Percentiles rank a stretch among this genome's conserved stretches.
Evolutionary conservation across 805 yeast species (phyloP).

Genomic region (Candida anglica): DNA sequence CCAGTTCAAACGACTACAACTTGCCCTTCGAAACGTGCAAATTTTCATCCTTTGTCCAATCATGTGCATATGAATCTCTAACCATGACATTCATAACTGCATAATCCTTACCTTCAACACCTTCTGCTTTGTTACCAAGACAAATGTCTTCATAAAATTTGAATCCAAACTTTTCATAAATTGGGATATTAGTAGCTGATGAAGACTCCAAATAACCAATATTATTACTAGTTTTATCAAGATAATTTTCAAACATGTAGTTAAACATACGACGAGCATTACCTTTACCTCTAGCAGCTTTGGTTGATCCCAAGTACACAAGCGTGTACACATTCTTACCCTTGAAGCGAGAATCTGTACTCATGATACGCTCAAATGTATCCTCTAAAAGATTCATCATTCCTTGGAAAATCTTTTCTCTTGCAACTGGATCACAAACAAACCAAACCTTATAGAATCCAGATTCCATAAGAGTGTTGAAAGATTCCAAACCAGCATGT

Average conservation of each 20-base stretch:
- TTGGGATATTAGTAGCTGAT: constrained; percentile 43
- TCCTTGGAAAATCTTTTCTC: constrained; percentile 45
- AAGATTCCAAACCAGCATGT: constrained; percentile 38
- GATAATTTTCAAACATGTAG: constrained; percentile 41
- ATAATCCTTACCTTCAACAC: constrained; percentile 34
- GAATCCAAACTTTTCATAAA: constrained; percentile 50
- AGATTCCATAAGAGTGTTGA: constrained; percentile 44
- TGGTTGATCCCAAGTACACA: constrained; percentile 43
- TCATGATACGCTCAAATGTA: constrained; percentile 39
- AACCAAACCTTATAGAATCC: constrained; percentile 53
- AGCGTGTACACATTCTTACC: constrained; percentile 38
- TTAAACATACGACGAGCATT: constrained; percentile 49
- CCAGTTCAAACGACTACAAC: constrained; percentile 8
- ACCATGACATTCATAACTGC: constrained; percentile 45
- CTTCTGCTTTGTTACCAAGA: constrained; percentile 29
- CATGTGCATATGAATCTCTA: constrained; percentile 30
- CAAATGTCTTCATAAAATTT: constrained; percentile 45
- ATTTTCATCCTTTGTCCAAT: constrained; percentile 25
- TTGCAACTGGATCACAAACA: constrained; percentile 44
- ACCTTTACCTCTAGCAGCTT: constrained; percentile 52
- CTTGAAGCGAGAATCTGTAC: constrained; percentile 34
- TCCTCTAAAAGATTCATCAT: constrained; percentile 51
- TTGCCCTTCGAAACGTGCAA: constrained; percentile 9
- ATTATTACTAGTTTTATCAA: constrained; percentile 36
- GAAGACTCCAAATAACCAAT: constrained; percentile 51